Evolutionary conservation across 805 yeast genomes (phyloP), one percentile per base, ranked within the genome.

Genomic region (Pichia exigua): DNA sequence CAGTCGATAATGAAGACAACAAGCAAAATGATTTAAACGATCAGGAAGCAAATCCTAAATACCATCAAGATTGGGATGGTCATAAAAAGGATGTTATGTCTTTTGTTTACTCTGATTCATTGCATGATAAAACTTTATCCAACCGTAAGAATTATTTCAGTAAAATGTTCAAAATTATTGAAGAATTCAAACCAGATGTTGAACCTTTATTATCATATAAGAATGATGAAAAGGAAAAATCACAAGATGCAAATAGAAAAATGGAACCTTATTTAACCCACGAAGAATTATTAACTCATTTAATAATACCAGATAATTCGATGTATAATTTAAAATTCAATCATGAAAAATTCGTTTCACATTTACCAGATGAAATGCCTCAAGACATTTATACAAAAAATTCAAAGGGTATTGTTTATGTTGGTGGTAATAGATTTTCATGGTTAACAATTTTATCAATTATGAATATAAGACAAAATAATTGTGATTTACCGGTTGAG

Each of bases 401-500:
- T 60, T 40, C 47, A 26, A 45, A 24, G 12, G 87, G 87, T 30
- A 76, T 81, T 20, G 87, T 82, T 1, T 81, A 74, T 56, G 90
- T 86, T 39, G 94, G 92, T 15, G 95, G 95, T 27, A 91, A 90
- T 1, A 78, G 75, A 58, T 86, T 80, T 68, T 81, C 83, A 57
- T 83, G 91, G 76, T 70, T 85, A 54, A 78, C 87, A 8, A 67
- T 85, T 43, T 69, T 85, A 18, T 79, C 88, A 1, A 74, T 87
- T 49, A 75, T 76, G 57, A 73, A 81, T 51, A 65, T 88, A 45
- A 69, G 95, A 57, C 75, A 80, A 13, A 67, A 74, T 6, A 88
- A 90, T 0, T 80, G 85, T 10, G 71, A 73, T 24, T 65, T 85
- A 39, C 96, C 97, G 0, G 78, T 89, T 17, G 97, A 89, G 68